phyloP scores from a whole-genome alignment of 768 basidiomycete genomes.

The Xanthoconium stramineum region DNA sequence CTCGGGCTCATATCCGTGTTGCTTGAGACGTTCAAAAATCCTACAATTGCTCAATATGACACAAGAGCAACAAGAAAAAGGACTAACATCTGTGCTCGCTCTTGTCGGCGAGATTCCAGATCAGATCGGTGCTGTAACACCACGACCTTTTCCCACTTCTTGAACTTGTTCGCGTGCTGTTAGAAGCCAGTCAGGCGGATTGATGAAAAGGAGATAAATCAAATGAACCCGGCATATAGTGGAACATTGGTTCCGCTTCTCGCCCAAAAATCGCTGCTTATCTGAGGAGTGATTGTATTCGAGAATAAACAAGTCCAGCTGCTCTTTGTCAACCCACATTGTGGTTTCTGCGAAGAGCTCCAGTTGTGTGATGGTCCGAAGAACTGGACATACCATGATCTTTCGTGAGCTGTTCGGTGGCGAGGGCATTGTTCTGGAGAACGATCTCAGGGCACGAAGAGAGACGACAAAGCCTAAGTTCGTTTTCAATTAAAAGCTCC shows the following conservation, averaged over 20 bases:
- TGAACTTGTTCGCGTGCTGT: not conserved
- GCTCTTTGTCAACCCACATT: not conserved
- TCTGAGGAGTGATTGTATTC: not conserved
- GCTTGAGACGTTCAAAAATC: constrained; percentile 9
- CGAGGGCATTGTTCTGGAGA: not conserved
- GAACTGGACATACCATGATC: not conserved
- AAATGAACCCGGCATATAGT: not conserved
- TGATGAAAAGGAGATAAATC: not conserved
- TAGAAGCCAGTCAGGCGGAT: not conserved
- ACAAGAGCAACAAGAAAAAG: not conserved
- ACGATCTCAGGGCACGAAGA: not conserved
- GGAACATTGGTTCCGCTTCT: not conserved
- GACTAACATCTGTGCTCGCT: not conserved
- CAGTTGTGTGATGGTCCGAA: not conserved
- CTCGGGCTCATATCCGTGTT: constrained; percentile 6
- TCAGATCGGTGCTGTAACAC: not conserved
- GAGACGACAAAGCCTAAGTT: not conserved
- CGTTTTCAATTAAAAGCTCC: not conserved
- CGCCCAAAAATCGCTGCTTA: not conserved
- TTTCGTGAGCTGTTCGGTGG: not conserved
- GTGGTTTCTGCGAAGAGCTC: not conserved
- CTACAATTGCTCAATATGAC: not conserved
- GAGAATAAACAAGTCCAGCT: not conserved
- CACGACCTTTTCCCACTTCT: not conserved
- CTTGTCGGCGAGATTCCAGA: not conserved